Evolutionary conservation across 352 stramenopile species (phyloP).

Genomic region (Pythium sukuiense): DNA sequence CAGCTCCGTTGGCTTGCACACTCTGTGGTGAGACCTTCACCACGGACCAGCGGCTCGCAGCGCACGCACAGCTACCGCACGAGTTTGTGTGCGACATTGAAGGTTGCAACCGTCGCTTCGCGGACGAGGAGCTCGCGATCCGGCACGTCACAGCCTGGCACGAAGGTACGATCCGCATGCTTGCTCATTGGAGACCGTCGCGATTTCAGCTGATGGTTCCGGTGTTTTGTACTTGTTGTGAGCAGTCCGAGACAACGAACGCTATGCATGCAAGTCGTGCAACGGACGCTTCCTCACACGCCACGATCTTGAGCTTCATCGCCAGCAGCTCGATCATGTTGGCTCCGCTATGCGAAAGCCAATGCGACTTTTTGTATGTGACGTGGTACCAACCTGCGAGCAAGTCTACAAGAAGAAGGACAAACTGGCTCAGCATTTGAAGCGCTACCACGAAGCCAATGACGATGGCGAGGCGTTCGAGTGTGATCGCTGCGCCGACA

Average conservation of each 20-base stretch:
- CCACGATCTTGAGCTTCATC: constrained; percentile 17
- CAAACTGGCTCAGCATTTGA: constrained; percentile 26
- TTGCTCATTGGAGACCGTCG: neutral
- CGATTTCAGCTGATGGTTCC: neutral
- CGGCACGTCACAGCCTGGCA: constrained; percentile 23
- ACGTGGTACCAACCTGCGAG: constrained; percentile 10
- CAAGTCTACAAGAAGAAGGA: constrained; percentile 31
- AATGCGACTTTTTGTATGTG: constrained; percentile 14
- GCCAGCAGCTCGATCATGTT: neutral
- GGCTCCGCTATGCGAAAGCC: neutral
- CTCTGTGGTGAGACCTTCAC: constrained; percentile 1
- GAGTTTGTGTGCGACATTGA: constrained; percentile 27
- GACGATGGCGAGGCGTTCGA: constrained; percentile 15
- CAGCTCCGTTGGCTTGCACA: neutral
- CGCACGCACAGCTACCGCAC: constrained; percentile 2
- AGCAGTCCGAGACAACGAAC: constrained; percentile 13
- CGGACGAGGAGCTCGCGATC: constrained; percentile 22
- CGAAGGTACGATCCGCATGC: neutral
- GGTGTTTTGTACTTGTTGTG: neutral
- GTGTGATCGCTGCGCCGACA: constrained; percentile 22
- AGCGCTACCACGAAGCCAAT: constrained; percentile 17
- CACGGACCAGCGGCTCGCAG: neutral
- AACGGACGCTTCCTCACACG: constrained; percentile 13
- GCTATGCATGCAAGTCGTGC: constrained; percentile 12
- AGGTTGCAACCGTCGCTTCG: constrained; percentile 20